Base-by-base conservation (phyloP, 2,329 filamentous ascomycete genomes). In the Rutstroemia sydowiana region DNA sequence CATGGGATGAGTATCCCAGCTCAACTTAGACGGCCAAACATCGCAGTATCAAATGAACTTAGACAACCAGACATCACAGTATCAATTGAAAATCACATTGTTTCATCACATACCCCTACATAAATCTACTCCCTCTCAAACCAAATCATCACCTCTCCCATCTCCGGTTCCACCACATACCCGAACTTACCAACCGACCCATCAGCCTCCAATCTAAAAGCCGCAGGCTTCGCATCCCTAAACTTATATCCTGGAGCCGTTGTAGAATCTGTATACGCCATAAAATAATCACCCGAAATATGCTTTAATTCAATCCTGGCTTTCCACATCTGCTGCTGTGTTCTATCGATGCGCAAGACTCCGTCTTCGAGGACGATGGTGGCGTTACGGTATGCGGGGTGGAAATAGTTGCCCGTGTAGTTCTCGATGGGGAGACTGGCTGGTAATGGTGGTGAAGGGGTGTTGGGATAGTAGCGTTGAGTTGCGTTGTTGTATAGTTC, bases 351-450 rank as follows among this genome's bases (percentile, higher is more conserved):
- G 16, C 45, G 18, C 3, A 53, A 37, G n/a, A 26, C 21, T 14
- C 20, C 14, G 5, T 45, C 43, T 20, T 52, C 44, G n/a, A 51
- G 18, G 21, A 32, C 13, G 40, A 66, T 23, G 6, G 59, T 65
- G 5, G 64, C 23, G 47, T 61, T 61, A 26, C 54, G 59, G 61
- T 75, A 76, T 3, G 67, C 73, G 1, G 68, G 66, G 48, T 76
- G 67, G 54, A 62, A 69, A 56, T 76, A 78, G 1, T 65, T 71
- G 3, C 75, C 75, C 1, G 61, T 57, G 54, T 71, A 70, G 32
- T 60, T 59, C 14, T 59, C 53, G 3, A 75, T 57, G 0, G 70
- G 66, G 14, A 72, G 61, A 7, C 62, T 52, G 0, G 63, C 64
- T 3, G 70, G 69, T 28, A 71, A 43, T 0, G 67, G 62, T 14